Evolutionary conservation across 495 filamentous ascomycete species (phyloP).

Genomic region (Podospora australis): DNA sequence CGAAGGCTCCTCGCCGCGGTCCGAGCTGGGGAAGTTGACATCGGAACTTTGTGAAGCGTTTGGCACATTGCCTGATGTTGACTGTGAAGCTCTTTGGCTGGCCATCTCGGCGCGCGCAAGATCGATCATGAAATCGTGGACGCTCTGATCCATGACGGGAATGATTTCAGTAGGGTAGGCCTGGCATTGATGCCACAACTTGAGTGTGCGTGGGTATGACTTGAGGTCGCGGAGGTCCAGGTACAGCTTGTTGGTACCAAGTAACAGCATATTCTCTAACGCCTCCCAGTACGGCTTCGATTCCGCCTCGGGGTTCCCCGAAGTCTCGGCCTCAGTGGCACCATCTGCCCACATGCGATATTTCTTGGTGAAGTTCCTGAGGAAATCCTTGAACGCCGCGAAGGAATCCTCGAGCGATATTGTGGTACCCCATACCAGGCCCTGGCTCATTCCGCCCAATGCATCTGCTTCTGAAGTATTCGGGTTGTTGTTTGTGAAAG

Average conservation of each 20-base stretch:
- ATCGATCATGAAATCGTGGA: conserved; percentile 92
- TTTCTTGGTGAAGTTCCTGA: conserved; percentile 81
- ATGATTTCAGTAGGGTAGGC: conserved; percentile 93
- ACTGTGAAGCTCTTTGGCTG: conserved; percentile 53
- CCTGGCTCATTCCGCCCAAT: conserved; percentile 69
- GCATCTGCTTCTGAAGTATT: conserved; percentile 87
- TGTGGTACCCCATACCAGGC: conserved; percentile 96
- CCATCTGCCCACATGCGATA: conserved; percentile 89
- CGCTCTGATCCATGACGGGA: conserved; percentile 87
- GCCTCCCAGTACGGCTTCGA: conserved; percentile 76
- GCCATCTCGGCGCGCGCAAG: conserved; percentile 77
- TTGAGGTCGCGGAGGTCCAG: conserved; percentile 86
- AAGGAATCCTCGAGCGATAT: conserved; percentile 88
- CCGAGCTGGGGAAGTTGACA: conserved; percentile 67
- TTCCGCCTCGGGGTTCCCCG: conserved; percentile 53
- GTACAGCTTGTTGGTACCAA: conserved; percentile 77
- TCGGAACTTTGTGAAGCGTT: conserved; percentile 56
- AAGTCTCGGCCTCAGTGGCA: conserved; percentile 67
- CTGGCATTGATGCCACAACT: conserved; percentile 91
- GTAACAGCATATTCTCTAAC: conserved; percentile 81
- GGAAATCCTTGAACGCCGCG: conserved; percentile 79
- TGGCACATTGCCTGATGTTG: conserved; percentile 29
- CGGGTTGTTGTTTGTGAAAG: conserved; percentile 81
- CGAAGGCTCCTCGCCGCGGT: conserved; percentile 48
- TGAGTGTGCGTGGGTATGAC: conserved; percentile 82